Percentiles rank a stretch among this genome's conserved stretches.
phyloP scores from a whole-genome alignment of 2,329 filamentous ascomycete species.

The Xylaria sp. region DNA sequence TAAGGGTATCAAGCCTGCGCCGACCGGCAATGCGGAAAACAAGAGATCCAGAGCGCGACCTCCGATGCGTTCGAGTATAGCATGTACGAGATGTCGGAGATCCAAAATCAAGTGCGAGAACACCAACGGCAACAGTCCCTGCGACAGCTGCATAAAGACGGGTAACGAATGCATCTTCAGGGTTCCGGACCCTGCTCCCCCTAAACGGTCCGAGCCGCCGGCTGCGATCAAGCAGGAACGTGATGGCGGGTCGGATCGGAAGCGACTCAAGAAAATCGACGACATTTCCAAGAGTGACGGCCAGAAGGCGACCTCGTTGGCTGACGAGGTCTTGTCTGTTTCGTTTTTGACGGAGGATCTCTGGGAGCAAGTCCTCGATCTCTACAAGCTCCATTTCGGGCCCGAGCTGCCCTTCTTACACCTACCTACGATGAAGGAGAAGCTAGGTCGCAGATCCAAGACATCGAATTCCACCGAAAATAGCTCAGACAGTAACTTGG shows the following conservation, averaged over 20 bases:
- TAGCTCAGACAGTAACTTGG: conserved; percentile 47
- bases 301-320: conserved; percentile 35
- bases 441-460: conserved; percentile 41
- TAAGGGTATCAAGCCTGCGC: conserved; percentile 33
- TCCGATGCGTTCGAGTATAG: conserved; percentile 71
- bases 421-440: conserved; percentile 55
- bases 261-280: conserved; percentile 42
- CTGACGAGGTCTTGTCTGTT: conserved; percentile 57
- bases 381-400: conserved; percentile 66
- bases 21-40: conserved; percentile 33
- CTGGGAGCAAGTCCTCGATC: conserved; percentile 64
- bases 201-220: conserved; percentile 40
- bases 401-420: conserved; percentile 70
- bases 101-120: conserved; percentile 89
- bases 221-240: conserved; percentile 37
- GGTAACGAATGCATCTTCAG: conserved; percentile 60
- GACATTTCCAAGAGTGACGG: conserved; percentile 38
- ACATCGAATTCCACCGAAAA: conserved; percentile 34
- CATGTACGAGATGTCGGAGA: conserved; percentile 67
- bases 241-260: conserved; percentile 44
- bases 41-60: conserved; percentile 42
- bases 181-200: conserved; percentile 52
- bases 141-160: conserved; percentile 67
- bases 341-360: conserved; percentile 57
- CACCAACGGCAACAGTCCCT: conserved; percentile 63